These are phyloP conservation scores for Clavispora phyllophila DNA, from an alignment of 805 yeast genomes.

Conservation along the genomic window DNA sequence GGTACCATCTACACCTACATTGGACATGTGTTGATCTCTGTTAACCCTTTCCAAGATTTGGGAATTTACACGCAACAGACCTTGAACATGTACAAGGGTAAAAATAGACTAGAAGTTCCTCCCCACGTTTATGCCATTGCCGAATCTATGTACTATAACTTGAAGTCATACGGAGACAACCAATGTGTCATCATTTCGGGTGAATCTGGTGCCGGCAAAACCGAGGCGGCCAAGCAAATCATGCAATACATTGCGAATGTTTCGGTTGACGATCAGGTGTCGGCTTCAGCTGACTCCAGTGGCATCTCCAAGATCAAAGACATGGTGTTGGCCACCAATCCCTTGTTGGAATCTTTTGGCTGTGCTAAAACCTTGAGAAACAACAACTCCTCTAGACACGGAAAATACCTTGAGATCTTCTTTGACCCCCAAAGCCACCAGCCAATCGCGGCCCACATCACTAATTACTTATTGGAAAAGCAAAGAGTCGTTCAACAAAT, in stretches of 20 bases:
- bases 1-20: constrained; percentile 89
- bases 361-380: constrained; percentile 90
- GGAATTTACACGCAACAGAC: constrained; percentile 88
- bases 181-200: constrained; percentile 98
- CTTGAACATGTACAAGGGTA: constrained; percentile 75
- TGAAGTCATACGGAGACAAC: constrained; percentile 89
- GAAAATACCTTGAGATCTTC: constrained; percentile 86
- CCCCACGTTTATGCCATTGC: constrained; percentile 99
- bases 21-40: constrained; percentile 92
- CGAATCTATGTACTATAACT: constrained; percentile 90
- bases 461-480: constrained; percentile 89
- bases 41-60: constrained; percentile 92
- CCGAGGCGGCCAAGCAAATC: constrained; percentile 96
- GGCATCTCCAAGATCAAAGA: constrained; percentile 81
- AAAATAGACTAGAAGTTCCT: constrained; percentile 91
- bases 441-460: constrained; percentile 93
- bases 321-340: constrained; percentile 97
- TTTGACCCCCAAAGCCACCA: constrained; percentile 70
- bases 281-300: constrained; percentile 48
- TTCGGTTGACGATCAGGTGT: constrained; percentile 45
- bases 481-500: constrained; percentile 97
- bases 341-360: constrained; percentile 84
- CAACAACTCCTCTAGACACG: constrained; percentile 87
- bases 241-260: constrained; percentile 96
- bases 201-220: constrained; percentile 97